Evolutionary conservation across 2,329 filamentous ascomycete species (phyloP), one percentile per base, ranked within the genome.

Genomic region (Hypoxylon sp.): DNA sequence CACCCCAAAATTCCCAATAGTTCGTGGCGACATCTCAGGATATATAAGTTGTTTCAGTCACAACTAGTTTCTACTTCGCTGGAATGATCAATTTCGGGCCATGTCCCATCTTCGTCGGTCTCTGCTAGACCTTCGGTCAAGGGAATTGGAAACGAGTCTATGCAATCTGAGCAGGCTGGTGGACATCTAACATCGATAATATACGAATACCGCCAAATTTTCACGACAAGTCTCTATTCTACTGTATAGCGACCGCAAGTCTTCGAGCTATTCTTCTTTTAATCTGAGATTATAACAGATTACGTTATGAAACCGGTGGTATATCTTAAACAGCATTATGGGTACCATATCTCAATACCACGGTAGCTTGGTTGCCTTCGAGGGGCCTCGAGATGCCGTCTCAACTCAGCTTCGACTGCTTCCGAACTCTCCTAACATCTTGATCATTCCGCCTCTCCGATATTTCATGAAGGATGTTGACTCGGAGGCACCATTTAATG

Each of bases 331-430:
- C 52, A 54, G 48, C 74, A 65, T 71, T 44, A 79, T 79, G 76
- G 73, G 48, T 29, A 44, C 68, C 35, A 59, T 73, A 56, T 70
- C 71, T 31, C 66, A 74, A 29, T 76, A 79, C 53, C 72, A 81
- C 62, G 87, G 88, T 51, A 86, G 83, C 74, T 78, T 91, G 58
- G 82, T 91, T 57, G 87, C 88, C 68, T 84, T 91, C 62, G 89
- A 91, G 74, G 89, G 89, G 5, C 82, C 86, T 33, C 73, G 78
- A 24, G 84, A 89, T 50, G 79, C 82, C 31, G 81, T 91, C 31
- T 84, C 85, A 24, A 89, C 87, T 3, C 89, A 91, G 72, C 79
- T 91, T 42, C 84, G 84, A 51, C 82, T 91, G 2, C 83, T 91
- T 10, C 89, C 89, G 8, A 83, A 82, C 3, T 90, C 87, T 1